Base-by-base conservation (phyloP, 495 filamentous ascomycete species). In the Hypoxylon fragiforme region DNA sequence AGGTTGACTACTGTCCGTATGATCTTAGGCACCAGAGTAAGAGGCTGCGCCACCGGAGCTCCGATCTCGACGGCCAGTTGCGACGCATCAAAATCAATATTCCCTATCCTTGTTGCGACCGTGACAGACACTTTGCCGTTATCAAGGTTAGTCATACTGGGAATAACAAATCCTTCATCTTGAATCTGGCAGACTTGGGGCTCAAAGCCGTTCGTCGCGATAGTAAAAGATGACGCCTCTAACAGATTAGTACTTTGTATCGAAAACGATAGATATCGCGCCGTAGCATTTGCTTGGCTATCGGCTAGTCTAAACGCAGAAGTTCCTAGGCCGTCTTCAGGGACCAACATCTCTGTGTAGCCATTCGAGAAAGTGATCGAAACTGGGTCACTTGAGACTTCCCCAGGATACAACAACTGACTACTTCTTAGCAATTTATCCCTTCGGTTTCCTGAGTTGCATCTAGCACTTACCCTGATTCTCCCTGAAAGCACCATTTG, bases 11-110 rank as follows among this genome's bases (percentile, higher is more conserved):
- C 38, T 9, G 34, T 41, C 22, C 35, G 49, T 22, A 40, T 44
- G 20, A 68, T 57, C 24, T 64, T 60, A 1, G 69, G 67, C 19
- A 63, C 60, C n/a, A 68, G 54, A 3, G 69, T 71, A 24, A 64
- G 50, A 13, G 54, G 54, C 28, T 72, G 69, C 34, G 35, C 28
- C 3, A 66, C 34, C 15, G 69, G 67, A 3, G 48, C 55, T 24
- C 51, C 37, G 30, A 70, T 24, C 12, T 44, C 39, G 4, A 68
- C 54, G 4, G 38, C 55, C 22, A 62, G 48, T 7, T 43, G 37
- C 2, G 46, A 54, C n/a, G 35, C 13, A 15, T 56, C 40, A 19
- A 53, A 52, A 24, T 26, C 26, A 11, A 42, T 11, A 24, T 24
- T 15, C 12, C 49, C 38, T 18, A 13, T 46, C 19, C 48, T 59